Conservation (phyloP, 345 rosid species). For the Dovyalis caffra region DNA sequence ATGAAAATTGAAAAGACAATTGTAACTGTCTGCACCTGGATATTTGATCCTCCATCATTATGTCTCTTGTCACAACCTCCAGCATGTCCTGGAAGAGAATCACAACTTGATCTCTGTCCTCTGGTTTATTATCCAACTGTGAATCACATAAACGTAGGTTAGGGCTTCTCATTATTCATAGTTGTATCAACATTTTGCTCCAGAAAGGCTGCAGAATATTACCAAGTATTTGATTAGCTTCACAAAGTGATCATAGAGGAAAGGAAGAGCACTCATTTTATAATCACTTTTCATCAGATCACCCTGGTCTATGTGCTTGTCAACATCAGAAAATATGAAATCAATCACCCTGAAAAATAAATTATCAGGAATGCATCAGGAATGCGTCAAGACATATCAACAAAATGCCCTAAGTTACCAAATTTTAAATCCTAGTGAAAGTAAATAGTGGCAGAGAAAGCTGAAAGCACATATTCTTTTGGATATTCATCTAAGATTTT, state of each 20-base stretch:
- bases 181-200: neutral
- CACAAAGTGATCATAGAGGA: conserved; percentile 79
- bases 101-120: conserved; percentile 83
- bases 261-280: conserved; percentile 90
- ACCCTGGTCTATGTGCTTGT: conserved; percentile 39
- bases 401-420: neutral
- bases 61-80: conserved; percentile 92
- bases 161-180: conserved; percentile 12
- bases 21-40: conserved; percentile 39
- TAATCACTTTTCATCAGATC: conserved; percentile 50
- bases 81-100: conserved; percentile 97
- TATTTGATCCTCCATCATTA: conserved; percentile 73
- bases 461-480: neutral
- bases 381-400: conserved; percentile 12
- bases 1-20: neutral
- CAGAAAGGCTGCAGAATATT: conserved; percentile 24
- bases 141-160: conserved; percentile 14
- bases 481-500: neutral
- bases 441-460: neutral
- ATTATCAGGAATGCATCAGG: too few relatives aligned
- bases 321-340: conserved; percentile 57
- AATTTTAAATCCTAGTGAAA: conserved; percentile 11
- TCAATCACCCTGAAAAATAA: conserved; percentile 64
- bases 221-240: conserved; percentile 86
- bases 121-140: conserved; percentile 69